Evolutionary conservation across 208 protist genomes (phyloP), one percentile per base, ranked within the genome.

Genomic region (Wallacemonas sp.): DNA sequence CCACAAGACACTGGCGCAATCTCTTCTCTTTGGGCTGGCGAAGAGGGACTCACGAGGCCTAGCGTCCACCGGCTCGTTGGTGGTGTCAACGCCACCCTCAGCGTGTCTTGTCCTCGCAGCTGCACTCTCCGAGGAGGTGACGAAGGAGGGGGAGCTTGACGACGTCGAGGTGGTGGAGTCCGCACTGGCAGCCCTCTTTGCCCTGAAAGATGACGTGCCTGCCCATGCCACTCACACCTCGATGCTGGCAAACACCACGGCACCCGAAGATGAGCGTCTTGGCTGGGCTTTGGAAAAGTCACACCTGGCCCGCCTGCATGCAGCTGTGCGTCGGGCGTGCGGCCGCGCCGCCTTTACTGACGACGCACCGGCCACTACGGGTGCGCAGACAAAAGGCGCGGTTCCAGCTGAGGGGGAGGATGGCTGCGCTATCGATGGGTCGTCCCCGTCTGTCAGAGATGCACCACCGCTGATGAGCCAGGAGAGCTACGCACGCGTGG

Each of bases 131-230:
- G n/a, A n/a, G n/a, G 46, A 54, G 19, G 58, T 10, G 24, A 52
- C 5, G 12, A 22, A 13, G 19, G 0, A 45, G 3, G 44, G 21
- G 46, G 46, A 54, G 21, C 10, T 17, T 42, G 36, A 39, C 60
- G 22, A 34, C 22, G 22, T 2, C 29, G 36, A 37, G 45, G 38
- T 27, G 37, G 26, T 24, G 50, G 22, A 33, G 55, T 9, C 55
- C 42, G 67, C 63, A 27, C 39, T 65, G 6, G 36, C 22, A 42
- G 21, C 33, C 15, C 44, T 73, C n/a, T 27, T 61, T 13, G 10
- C 39, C 42, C 4, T n/a, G 39, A 6, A 21, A 26, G 29, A 33
- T 53, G 9, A 24, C 17, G 39, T 26, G 6, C 24, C 45, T 9
- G 4, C 45, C 24, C 10, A 19, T 13, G 5, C 50, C 6, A 4